Conservation (phyloP, 2,329 filamentous ascomycete genomes). For the Exserohilum rostratum region DNA sequence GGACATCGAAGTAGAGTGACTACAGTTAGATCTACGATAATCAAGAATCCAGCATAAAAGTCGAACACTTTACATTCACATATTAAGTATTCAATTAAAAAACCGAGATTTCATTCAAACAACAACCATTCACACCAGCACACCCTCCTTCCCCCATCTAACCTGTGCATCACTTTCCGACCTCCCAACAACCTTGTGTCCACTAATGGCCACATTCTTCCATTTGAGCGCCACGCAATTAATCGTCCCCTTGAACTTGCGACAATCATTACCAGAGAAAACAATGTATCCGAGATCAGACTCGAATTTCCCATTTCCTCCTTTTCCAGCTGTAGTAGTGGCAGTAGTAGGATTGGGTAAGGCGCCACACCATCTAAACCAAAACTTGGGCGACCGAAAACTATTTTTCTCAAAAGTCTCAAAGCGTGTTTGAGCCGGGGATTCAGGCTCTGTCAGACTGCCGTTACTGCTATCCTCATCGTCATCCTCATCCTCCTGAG, state of each 20-base stretch:
- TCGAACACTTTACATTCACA: no score
- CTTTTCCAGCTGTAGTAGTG: not conserved
- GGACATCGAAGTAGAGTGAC: no score
- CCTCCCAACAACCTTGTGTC: conserved; percentile 23
- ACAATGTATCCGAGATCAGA: conserved; percentile 29
- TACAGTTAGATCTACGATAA: no score
- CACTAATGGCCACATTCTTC: conserved; percentile 27
- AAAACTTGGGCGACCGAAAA: conserved; percentile 36
- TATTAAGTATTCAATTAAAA: no score
- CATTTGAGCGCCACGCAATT: conserved; percentile 25
- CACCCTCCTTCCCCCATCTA: conserved; percentile 12
- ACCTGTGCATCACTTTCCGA: conserved; percentile 24
- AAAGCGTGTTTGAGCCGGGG: conserved; percentile 20
- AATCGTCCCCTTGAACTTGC: conserved; percentile 33
- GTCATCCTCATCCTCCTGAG: not conserved
- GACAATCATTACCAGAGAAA: conserved; percentile 29
- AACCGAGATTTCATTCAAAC: no score
- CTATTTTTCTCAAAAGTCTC: conserved; percentile 34
- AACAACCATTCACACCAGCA: not conserved
- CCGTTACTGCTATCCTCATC: not conserved
- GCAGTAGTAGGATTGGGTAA: no score
- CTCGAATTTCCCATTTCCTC: not conserved
- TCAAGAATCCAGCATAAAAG: no score
- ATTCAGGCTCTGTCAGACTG: conserved; percentile 3
- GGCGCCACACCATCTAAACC: conserved; percentile 32